These are phyloP conservation scores for Alternaria sp. DNA, from an alignment of 2,329 filamentous ascomycete genomes.

Conservation along the genomic window DNA sequence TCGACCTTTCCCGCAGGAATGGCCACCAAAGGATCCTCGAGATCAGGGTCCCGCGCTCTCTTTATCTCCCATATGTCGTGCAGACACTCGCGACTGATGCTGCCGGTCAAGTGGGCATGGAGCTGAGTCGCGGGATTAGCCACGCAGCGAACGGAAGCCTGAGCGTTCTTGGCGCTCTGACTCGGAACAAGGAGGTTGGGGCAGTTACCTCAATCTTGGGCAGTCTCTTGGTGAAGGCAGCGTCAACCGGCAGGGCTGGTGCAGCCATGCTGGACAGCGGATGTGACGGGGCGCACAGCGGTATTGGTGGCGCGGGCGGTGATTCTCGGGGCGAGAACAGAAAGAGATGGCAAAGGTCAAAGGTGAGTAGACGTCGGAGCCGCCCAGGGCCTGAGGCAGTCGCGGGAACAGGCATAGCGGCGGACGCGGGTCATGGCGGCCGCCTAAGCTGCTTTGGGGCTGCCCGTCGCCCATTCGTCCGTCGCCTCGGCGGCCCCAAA, in stretches of 20 bases:
- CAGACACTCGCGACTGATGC: slow-evolving; percentile 75
- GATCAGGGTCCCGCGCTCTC: slow-evolving; percentile 59
- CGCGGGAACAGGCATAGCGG: slow-evolving; percentile 22
- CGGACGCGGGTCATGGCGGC: slow-evolving; percentile 21
- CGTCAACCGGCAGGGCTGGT: slow-evolving; percentile 27
- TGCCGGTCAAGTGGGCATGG: slow-evolving; percentile 82
- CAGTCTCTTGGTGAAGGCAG: slow-evolving; percentile 46
- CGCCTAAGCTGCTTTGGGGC: not conserved
- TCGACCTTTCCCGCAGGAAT: slow-evolving; percentile 77
- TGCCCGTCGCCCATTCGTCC: slow-evolving; percentile 4
- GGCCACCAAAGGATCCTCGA: slow-evolving; percentile 71
- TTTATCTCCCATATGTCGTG: slow-evolving; percentile 76
- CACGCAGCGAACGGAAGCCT: slow-evolving; percentile 40
- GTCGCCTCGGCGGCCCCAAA: slow-evolving; percentile 16
- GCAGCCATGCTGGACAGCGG: slow-evolving; percentile 24
- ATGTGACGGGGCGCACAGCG: not conserved
- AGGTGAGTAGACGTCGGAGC: slow-evolving; percentile 22
- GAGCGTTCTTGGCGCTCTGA: slow-evolving; percentile 29
- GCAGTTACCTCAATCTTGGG: slow-evolving; percentile 56
- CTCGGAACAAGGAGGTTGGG: slow-evolving; percentile 31
- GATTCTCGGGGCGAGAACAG: slow-evolving; percentile 31
- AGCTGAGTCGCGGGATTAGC: slow-evolving; percentile 61
- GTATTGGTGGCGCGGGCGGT: slow-evolving; percentile 35
- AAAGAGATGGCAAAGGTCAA: not conserved
- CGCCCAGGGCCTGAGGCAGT: slow-evolving; percentile 25